Percentiles rank a stretch among this genome's conserved stretches.
phyloP scores from a whole-genome alignment of 2,329 filamentous ascomycete species.

The Coniella vitis region DNA sequence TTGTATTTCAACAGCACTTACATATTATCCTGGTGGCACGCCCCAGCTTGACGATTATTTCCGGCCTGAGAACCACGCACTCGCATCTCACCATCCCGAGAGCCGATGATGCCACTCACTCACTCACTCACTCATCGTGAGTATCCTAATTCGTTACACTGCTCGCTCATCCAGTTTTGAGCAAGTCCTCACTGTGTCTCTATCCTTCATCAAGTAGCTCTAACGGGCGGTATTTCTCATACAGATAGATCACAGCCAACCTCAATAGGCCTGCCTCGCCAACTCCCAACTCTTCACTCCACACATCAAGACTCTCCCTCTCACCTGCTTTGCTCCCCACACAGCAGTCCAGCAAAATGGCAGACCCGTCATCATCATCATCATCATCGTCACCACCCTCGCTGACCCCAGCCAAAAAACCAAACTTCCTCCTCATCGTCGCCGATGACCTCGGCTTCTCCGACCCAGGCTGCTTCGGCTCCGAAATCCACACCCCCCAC shows the following conservation, averaged over 20 bases:
- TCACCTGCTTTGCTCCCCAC: no score
- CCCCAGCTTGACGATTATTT: no score
- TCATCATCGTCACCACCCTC: not conserved
- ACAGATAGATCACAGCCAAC: not conserved
- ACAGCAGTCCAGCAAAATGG: no score
- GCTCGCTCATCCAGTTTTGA: not conserved
- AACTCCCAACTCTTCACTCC: not conserved
- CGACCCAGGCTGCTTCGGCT: slow-evolving; percentile 45
- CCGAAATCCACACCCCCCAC: slow-evolving; percentile 52
- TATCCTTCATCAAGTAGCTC: no score
- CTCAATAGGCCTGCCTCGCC: no score
- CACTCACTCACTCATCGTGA: no score
- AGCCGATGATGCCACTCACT: not conserved
- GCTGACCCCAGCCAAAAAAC: slow-evolving; percentile 12
- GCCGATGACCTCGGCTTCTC: slow-evolving; percentile 38
- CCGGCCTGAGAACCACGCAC: no score
- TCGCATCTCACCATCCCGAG: not conserved
- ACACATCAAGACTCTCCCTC: not conserved
- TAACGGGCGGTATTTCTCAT: no score
- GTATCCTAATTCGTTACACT: not conserved
- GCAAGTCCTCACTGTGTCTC: no score
- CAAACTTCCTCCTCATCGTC: slow-evolving; percentile 41
- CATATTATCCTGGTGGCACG: no score
- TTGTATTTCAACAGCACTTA: no score
- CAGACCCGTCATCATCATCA: no score